These are phyloP conservation scores for Yarrowia sp. DNA, from an alignment of 805 yeast species.

Conservation along the genomic window DNA sequence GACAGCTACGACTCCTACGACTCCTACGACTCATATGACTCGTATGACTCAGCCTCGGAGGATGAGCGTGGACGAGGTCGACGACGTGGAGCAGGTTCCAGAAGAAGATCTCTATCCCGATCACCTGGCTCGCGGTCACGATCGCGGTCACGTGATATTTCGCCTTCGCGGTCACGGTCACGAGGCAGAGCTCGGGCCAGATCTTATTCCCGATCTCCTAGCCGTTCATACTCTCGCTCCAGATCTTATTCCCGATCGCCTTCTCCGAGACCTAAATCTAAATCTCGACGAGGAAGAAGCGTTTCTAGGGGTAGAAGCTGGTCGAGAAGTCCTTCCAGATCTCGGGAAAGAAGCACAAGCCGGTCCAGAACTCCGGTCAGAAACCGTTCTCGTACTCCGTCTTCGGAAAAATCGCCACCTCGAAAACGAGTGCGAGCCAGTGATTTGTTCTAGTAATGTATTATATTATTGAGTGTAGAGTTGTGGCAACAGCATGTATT, in stretches of 20 bases:
- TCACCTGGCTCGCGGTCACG: conserved; percentile 40
- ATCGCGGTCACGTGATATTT: conserved; percentile 40
- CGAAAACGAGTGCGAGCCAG: conserved; percentile 24
- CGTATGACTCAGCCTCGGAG: conserved; percentile 14
- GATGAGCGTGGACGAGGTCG: background rate
- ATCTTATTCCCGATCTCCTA: conserved; percentile 44
- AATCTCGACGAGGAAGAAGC: background rate
- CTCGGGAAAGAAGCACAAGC: no score
- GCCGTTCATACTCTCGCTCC: conserved; percentile 2
- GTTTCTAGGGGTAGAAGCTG: background rate
- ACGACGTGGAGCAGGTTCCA: background rate
- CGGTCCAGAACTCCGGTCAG: background rate
- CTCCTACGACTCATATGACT: conserved; percentile 5
- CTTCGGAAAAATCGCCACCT: background rate
- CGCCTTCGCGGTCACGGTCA: background rate
- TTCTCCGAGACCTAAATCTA: conserved; percentile 36
- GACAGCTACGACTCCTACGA: conserved; percentile 9
- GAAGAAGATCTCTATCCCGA: conserved; percentile 3
- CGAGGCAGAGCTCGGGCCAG: conserved; percentile 40
- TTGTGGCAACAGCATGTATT: no score
- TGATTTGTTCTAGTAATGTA: conserved; percentile 13
- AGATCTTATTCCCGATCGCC: conserved; percentile 40
- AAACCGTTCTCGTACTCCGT: background rate
- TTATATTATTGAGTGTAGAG: no score
- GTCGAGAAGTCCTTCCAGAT: background rate